These are phyloP conservation scores for Purshia tridentata DNA, from an alignment of 306 rosid genomes.

Conservation along the genomic window DNA sequence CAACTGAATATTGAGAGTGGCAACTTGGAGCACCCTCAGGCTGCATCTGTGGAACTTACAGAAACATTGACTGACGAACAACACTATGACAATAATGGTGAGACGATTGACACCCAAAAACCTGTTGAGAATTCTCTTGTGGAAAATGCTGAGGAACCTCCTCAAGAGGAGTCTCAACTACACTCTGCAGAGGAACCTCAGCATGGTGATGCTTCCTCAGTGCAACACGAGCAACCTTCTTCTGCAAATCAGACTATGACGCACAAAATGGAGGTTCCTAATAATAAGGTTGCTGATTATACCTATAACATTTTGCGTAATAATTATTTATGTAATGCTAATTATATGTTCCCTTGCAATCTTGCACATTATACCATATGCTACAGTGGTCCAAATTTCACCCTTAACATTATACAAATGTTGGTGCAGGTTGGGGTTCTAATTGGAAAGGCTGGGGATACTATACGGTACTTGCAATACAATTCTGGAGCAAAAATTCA, in stretches of 20 bases:
- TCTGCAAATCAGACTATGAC: constrained; percentile 41
- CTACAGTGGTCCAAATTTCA: background rate
- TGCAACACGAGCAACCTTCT: constrained; percentile 27
- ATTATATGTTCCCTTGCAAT: no score
- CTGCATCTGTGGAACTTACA: constrained; percentile 29
- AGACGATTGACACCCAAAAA: constrained; percentile 29
- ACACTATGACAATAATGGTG: constrained; percentile 30
- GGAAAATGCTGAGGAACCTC: constrained; percentile 41
- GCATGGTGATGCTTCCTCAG: constrained; percentile 5
- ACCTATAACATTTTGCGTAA: background rate
- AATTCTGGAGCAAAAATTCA: constrained; percentile 96
- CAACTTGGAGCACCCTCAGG: constrained; percentile 30
- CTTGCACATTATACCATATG: background rate
- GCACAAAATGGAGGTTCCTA: constrained; percentile 80
- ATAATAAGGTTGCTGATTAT: constrained; percentile 62
- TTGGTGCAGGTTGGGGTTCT: constrained; percentile 92
- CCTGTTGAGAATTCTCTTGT: constrained; percentile 33
- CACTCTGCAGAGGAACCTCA: constrained; percentile 29
- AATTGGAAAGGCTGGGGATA: constrained; percentile 98
- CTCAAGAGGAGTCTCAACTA: constrained; percentile 42
- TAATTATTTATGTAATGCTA: background rate
- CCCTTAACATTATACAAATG: constrained; percentile 6
- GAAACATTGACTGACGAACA: constrained; percentile 36
- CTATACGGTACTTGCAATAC: constrained; percentile 80
- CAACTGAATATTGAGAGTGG: constrained; percentile 29